Conservation (phyloP, 1,284 basidiomycete genomes). For the Neolentinus lepideus region DNA sequence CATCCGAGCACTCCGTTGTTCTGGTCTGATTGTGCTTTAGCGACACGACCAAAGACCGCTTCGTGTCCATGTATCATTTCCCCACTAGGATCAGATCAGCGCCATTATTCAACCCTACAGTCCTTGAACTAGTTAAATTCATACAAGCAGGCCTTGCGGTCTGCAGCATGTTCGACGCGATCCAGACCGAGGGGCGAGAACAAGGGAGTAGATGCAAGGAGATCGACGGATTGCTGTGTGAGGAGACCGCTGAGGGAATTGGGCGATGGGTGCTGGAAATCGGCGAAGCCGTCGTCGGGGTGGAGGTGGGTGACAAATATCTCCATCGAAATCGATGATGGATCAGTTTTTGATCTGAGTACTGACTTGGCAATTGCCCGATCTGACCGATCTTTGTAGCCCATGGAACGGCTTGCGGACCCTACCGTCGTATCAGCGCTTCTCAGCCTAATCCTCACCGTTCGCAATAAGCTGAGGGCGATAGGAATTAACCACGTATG, state of each 20-base stretch:
- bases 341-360: background rate
- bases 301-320: slow-evolving; percentile 41
- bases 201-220: slow-evolving; percentile 12
- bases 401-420: slow-evolving; percentile 65
- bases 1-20: slow-evolving; percentile 3
- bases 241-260: slow-evolving; percentile 63
- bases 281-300: slow-evolving; percentile 49
- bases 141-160: slow-evolving; percentile 62
- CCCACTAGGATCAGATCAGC: slow-evolving; percentile 31
- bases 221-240: slow-evolving; percentile 64
- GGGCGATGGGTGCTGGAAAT: slow-evolving; percentile 58
- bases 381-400: slow-evolving; percentile 28
- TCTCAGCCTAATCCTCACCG: slow-evolving; percentile 56
- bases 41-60: slow-evolving; percentile 71
- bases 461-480: slow-evolving; percentile 59
- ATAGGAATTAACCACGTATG: slow-evolving; percentile 37
- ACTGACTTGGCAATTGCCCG: slow-evolving; percentile 2
- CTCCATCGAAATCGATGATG: background rate
- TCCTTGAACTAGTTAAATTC: slow-evolving; percentile 67
- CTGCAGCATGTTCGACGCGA: slow-evolving; percentile 54
- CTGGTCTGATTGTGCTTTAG: slow-evolving; percentile 24
- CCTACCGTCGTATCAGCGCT: slow-evolving; percentile 62
- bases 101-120: slow-evolving; percentile 45
- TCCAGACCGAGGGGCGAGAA: slow-evolving; percentile 20
- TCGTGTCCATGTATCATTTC: slow-evolving; percentile 61